Evolutionary conservation across 2,329 filamentous ascomycete species (phyloP).

Genomic region (Monascus ruber): DNA sequence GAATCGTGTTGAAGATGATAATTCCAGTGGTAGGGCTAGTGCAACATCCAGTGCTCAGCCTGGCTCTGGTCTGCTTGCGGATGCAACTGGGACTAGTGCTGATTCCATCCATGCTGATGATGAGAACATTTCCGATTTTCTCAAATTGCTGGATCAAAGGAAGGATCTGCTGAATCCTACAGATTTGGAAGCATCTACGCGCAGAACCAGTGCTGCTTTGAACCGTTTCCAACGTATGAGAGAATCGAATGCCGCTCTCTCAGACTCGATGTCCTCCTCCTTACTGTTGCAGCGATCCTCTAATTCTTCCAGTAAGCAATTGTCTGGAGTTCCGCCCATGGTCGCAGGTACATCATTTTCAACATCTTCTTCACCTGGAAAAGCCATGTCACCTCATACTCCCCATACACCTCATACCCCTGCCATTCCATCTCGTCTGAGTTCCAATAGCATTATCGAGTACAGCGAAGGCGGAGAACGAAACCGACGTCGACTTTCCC

Average conservation of each 20-base stretch:
- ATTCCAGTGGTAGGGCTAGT: conserved; percentile 48
- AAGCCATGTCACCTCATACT: conserved; percentile 79
- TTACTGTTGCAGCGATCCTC: conserved; percentile 73
- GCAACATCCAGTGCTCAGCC: conserved; percentile 47
- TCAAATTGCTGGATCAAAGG: conserved; percentile 77
- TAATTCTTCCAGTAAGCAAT: conserved; percentile 63
- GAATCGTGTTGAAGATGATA: conserved; percentile 44
- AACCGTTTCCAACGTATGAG: conserved; percentile 80
- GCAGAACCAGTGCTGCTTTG: conserved; percentile 66
- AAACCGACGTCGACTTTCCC: conserved; percentile 17
- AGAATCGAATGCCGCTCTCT: conserved; percentile 77
- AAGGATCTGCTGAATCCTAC: conserved; percentile 68
- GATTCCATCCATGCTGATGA: conserved; percentile 68
- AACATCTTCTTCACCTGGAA: conserved; percentile 77
- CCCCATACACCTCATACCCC: conserved; percentile 60
- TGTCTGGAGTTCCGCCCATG: conserved; percentile 53
- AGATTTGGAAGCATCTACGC: conserved; percentile 57
- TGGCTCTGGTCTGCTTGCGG: conserved; percentile 68
- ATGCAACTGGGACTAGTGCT: conserved; percentile 50
- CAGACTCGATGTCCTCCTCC: conserved; percentile 88
- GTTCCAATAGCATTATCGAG: conserved; percentile 75
- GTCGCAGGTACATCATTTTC: conserved; percentile 60
- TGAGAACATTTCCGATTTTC: conserved; percentile 85
- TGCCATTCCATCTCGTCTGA: conserved; percentile 84
- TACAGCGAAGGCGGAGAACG: conserved; percentile 38